Base-by-base conservation (phyloP, 768 basidiomycete genomes). In the Boletus rex-veris region DNA sequence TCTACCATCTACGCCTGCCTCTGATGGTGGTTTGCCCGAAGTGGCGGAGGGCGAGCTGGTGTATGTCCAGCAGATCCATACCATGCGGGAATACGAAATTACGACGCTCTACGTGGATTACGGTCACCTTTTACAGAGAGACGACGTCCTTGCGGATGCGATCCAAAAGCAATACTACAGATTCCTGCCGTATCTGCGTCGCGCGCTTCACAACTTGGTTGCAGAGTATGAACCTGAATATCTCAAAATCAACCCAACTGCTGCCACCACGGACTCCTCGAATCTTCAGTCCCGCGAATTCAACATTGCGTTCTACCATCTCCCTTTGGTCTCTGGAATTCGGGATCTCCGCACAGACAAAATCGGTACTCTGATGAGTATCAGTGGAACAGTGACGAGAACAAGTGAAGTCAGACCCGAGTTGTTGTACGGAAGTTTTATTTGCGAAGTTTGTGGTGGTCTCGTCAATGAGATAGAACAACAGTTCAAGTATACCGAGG, bases 401-500 rank as follows among this genome's bases (percentile, higher is more conserved):
- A 99, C 97, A 4, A 94, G 91, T 61, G 97, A 99, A 75, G 97
- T 99, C 42, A 79, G 97, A 30, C 97, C 97, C 2, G 97, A 98
- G 72, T 73, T 99, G 45, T 77, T 98, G 18, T 94, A 81, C 63
- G 97, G 96, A 18, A 94, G 90, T 54, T 99, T 97, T 69, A 83
- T 88, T 44, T 99, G 97, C 62, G 88, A 92, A 70, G 80, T 87
- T 40, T 99, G 97, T 66, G 80, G 83, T 43, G 91, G 89, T 30
- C 75, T 88, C 11, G 87, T 98, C 24, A 83, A 88, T 50, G 96
- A 98, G 65, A 86, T 99, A 45, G 97, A 99, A 67, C 97, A 99
- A 68, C 97, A 99, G 68, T 99, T 99, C 81, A 99, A 98, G 69
- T 98, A 98, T 69, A 99, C 97, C 18, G 97, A 98, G 78, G 94